phyloP scores from a whole-genome alignment of 2,329 filamentous ascomycete genomes.

The Trichophyton mentagrophytes region DNA sequence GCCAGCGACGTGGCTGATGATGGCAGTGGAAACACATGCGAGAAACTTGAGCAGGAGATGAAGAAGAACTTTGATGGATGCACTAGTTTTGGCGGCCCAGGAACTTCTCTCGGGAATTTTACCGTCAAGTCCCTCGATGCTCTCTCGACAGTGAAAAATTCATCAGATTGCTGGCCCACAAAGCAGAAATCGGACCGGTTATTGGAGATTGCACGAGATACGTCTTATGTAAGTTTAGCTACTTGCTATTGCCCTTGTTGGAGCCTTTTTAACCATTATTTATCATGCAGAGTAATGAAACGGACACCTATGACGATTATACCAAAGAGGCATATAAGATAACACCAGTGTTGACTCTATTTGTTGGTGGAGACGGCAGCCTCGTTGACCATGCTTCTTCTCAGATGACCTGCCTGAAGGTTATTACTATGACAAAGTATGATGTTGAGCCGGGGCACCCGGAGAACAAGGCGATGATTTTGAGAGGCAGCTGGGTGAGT shows the following conservation, averaged over 20 bases:
- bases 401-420: constrained; percentile 14
- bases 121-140: neutral
- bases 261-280: neutral
- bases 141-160: neutral
- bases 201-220: neutral
- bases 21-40: neutral
- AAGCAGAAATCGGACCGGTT: neutral
- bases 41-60: neutral
- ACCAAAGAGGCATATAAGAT: constrained; percentile 12
- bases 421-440: constrained; percentile 4
- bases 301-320: neutral
- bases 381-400: constrained; percentile 10
- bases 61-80: neutral
- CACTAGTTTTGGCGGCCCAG: neutral
- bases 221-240: neutral
- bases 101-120: neutral
- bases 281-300: constrained; percentile 5
- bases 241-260: neutral
- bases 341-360: constrained; percentile 13
- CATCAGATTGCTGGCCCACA: neutral
- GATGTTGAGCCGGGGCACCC: neutral
- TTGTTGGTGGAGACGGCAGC: constrained; percentile 5
- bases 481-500: neutral
- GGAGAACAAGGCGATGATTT: neutral
- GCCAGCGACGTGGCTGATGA: neutral